Percentiles rank a stretch among this genome's conserved stretches.
These are phyloP conservation scores for Canna indica DNA, from an alignment of 176 grass and related monocot genomes.

Conservation along the genomic window DNA sequence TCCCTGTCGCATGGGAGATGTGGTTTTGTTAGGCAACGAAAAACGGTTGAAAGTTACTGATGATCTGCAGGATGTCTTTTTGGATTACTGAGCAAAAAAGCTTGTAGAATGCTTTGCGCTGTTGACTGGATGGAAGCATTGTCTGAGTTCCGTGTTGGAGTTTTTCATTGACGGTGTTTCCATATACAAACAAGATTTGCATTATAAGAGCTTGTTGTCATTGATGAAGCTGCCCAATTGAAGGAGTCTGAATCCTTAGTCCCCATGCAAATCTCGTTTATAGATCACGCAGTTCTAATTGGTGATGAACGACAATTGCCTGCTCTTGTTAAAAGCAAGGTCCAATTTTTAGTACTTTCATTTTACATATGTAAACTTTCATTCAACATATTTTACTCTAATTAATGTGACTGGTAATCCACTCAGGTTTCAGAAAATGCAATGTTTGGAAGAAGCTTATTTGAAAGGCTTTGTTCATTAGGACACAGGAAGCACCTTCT, in stretches of 20 bases:
- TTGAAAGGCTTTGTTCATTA: constrained; percentile 48
- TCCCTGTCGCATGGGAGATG: constrained; percentile 43
- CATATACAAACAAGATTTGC: constrained; percentile 22
- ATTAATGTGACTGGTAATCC: no score
- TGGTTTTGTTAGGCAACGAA: constrained; percentile 77
- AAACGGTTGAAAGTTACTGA: constrained; percentile 47
- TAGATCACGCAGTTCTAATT: constrained; percentile 64
- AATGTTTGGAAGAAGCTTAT: constrained; percentile 70
- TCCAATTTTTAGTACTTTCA: no score
- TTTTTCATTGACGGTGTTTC: constrained; percentile 41
- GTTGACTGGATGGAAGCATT: constrained; percentile 40
- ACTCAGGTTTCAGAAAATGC: constrained; percentile 57
- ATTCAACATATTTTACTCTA: no score
- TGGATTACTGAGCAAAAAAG: constrained; percentile 51
- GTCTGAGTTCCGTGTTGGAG: constrained; percentile 32
- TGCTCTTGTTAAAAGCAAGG: constrained; percentile 75
- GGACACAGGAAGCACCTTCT: no score
- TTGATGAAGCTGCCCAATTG: constrained; percentile 78
- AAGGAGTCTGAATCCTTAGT: constrained; percentile 76
- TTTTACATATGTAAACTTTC: no score
- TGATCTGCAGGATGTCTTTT: constrained; percentile 43
- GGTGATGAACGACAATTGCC: constrained; percentile 82
- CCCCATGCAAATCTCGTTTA: constrained; percentile 40
- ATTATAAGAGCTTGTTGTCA: constrained; percentile 58
- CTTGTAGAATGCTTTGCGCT: constrained; percentile 32